These are phyloP conservation scores for Pinus albicaulis DNA, from an alignment of 75 land plant genomes.

Conservation along the genomic window DNA sequence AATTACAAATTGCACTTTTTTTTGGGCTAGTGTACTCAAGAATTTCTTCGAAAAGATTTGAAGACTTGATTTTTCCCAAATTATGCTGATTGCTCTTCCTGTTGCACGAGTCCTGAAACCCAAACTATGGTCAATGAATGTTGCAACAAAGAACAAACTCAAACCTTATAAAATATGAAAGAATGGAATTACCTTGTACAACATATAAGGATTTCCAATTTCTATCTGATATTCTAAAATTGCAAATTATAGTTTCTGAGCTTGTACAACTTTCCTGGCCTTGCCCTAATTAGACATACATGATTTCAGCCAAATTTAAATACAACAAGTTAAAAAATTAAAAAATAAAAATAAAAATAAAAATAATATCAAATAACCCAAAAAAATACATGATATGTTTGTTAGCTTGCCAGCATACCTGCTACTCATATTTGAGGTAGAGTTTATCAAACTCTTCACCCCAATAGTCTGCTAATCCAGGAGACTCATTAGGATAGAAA, in stretches of 20 bases:
- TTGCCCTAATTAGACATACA: constrained; percentile 22
- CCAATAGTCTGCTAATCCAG: constrained; percentile 52
- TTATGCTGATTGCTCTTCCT: constrained; percentile 55
- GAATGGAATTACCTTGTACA: constrained; percentile 27
- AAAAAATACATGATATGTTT: neutral
- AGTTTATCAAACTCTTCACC: constrained; percentile 42
- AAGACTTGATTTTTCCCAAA: constrained; percentile 47
- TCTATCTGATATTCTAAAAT: constrained; percentile 45
- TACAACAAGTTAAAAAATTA: neutral
- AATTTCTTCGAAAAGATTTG: constrained; percentile 46
- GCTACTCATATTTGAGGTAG: constrained; percentile 25
- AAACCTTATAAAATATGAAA: neutral
- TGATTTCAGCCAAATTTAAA: neutral
- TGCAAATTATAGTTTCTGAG: constrained; percentile 52
- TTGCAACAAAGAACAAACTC: neutral
- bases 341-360: neutral
- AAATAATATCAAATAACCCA: too few species aligned
- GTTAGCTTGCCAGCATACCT: constrained; percentile 17
- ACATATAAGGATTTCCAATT: constrained; percentile 45
- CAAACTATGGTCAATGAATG: neutral
- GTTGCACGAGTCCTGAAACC: constrained; percentile 37
- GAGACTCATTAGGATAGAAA: constrained; percentile 43
- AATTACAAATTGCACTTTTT: constrained; percentile 48
- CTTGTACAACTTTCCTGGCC: constrained; percentile 35
- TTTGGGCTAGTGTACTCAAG: constrained; percentile 39